A percentile compares a stretch with the other conserved stretches of the same genome.
phyloP scores from a whole-genome alignment of 768 basidiomycete genomes.

The Arthromyces matolae region DNA sequence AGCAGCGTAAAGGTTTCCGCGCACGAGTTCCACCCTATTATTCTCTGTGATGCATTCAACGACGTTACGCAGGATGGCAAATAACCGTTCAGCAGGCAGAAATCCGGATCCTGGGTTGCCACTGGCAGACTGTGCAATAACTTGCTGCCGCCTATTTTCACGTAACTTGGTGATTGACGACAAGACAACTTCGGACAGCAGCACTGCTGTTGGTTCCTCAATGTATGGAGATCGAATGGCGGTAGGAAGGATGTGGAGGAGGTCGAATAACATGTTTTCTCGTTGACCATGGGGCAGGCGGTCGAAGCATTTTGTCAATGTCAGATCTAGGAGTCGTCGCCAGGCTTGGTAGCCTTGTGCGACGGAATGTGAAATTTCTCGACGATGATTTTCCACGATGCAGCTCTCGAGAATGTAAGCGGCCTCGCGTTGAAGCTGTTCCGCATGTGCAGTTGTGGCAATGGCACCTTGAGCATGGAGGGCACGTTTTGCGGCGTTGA shows the following conservation, averaged over 20 bases:
- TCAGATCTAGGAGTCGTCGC: conserved; percentile 81
- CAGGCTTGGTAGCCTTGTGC: conserved; percentile 76
- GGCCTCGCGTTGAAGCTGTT: conserved; percentile 67
- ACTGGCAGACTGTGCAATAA: conserved; percentile 61
- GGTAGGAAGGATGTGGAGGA: conserved; percentile 76
- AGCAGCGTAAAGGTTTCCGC: conserved; percentile 92
- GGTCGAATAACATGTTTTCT: conserved; percentile 87
- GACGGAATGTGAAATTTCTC: conserved; percentile 72
- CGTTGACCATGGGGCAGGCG: conserved; percentile 77
- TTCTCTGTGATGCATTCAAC: conserved; percentile 73
- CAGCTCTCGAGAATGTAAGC: conserved; percentile 79
- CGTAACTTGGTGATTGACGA: conserved; percentile 86
- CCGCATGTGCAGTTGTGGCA: conserved; percentile 56
- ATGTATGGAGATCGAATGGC: conserved; percentile 63
- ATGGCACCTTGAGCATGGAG: conserved; percentile 68
- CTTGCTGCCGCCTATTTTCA: conserved; percentile 71
- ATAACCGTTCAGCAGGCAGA: conserved; percentile 77
- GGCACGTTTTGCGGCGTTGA: conserved; percentile 54
- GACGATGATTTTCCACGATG: conserved; percentile 82
- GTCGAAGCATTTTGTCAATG: conserved; percentile 82
- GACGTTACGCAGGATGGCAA: conserved; percentile 66
- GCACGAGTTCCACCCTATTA: conserved; percentile 78
- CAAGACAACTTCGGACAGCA: conserved; percentile 79
- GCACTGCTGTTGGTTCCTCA: conserved; percentile 69
- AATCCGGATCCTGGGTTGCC: conserved; percentile 62